A percentile compares a stretch with the other conserved stretches of the same genome.
phyloP scores from a whole-genome alignment of 176 grass and related monocot genomes.

The Tillandsia fasciculata region DNA sequence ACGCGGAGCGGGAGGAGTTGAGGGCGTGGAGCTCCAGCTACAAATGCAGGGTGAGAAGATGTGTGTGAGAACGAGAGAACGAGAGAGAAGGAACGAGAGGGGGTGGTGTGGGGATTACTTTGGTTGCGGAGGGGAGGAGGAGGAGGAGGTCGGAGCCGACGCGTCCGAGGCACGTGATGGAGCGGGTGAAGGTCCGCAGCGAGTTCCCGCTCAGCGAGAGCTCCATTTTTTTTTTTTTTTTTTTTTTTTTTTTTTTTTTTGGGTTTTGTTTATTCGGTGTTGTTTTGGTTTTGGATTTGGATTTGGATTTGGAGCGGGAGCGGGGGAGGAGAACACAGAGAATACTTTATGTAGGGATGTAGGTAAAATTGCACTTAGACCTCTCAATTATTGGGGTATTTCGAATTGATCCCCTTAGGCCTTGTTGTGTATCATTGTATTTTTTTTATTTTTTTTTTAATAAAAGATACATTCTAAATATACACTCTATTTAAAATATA shows the following conservation, averaged over 20 bases:
- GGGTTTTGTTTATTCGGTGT: not conserved
- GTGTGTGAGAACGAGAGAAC: not conserved
- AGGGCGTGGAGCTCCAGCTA: constrained; percentile 80
- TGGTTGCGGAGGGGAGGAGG: constrained; percentile 47
- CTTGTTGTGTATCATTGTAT: too few species aligned
- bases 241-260: not conserved
- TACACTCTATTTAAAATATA: too few species aligned
- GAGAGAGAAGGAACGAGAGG: not conserved
- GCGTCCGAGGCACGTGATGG: constrained; percentile 68
- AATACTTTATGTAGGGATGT: too few species aligned
- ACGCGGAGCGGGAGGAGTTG: constrained; percentile 76
- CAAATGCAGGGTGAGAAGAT: not conserved
- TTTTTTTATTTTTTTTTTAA: too few species aligned
- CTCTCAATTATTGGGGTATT: too few species aligned
- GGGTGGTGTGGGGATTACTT: constrained; percentile 25
- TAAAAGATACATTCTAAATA: too few species aligned
- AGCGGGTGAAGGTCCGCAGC: constrained; percentile 71
- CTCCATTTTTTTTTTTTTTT: too few species aligned
- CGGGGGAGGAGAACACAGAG: too few species aligned
- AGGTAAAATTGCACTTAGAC: too few species aligned
- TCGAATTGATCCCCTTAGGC: too few species aligned
- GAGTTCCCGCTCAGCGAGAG: constrained; percentile 56
- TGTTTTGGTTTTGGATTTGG: too few species aligned
- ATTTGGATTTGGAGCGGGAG: too few species aligned
- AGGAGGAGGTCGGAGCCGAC: constrained; percentile 69